Percentiles rank a stretch among this genome's conserved stretches.
phyloP scores from a whole-genome alignment of 202 grass and related monocot genomes.

The Thinopyrum obtusiflorum region DNA sequence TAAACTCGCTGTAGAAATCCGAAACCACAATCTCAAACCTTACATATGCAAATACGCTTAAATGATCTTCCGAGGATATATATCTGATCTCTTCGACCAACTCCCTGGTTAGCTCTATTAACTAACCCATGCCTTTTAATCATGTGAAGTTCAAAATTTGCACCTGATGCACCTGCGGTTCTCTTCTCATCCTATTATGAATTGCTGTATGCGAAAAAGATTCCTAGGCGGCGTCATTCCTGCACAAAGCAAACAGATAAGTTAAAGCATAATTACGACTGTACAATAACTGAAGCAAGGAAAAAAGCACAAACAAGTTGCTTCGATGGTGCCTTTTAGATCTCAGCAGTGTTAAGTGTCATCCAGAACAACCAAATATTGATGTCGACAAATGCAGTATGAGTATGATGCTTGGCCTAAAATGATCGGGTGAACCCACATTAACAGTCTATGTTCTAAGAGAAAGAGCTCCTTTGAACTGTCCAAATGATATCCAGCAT shows the following conservation, averaged over 20 bases:
- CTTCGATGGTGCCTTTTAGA: not conserved
- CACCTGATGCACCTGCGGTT: constrained; percentile 52
- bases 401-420: not conserved
- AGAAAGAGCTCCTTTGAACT: not conserved
- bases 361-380: not conserved
- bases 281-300: not conserved
- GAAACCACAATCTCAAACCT: constrained; percentile 73
- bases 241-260: constrained; percentile 21
- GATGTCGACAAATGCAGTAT: not conserved
- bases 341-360: not conserved
- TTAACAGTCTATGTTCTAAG: not conserved
- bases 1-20: constrained; percentile 56
- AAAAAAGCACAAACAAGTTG: not conserved
- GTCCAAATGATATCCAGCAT: not conserved
- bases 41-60: constrained; percentile 56
- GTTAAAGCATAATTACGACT: not conserved
- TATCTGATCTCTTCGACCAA: constrained; percentile 51
- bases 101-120: constrained; percentile 76
- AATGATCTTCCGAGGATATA: constrained; percentile 51
- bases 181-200: constrained; percentile 78
- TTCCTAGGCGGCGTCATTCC: constrained; percentile 69
- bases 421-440: not conserved
- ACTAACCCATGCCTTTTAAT: constrained; percentile 68
- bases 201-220: constrained; percentile 66
- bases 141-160: constrained; percentile 60